Percentiles rank a stretch among this genome's conserved stretches.
Evolutionary conservation across 2,329 filamentous ascomycete species (phyloP).

Genomic region (Septoria linicola): DNA sequence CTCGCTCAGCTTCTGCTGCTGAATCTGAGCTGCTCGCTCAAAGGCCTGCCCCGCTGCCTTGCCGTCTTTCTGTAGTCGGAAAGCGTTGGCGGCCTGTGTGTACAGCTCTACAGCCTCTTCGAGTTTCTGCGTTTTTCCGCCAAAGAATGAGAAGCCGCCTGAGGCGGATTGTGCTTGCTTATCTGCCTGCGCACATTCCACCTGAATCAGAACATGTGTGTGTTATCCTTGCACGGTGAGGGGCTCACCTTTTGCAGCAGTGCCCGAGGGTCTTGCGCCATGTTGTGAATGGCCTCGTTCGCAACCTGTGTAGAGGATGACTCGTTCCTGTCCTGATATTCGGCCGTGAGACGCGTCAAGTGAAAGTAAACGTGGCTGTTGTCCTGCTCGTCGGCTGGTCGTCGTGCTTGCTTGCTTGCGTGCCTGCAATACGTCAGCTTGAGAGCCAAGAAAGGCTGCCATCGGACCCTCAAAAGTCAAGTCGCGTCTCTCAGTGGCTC

Average conservation of each 20-base stretch:
- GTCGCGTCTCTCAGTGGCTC: too few species aligned
- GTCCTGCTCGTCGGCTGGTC: too few species aligned
- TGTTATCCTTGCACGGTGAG: constrained; percentile 2
- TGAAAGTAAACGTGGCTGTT: background rate
- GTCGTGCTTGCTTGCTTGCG: too few species aligned
- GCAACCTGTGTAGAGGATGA: background rate
- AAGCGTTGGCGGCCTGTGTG: constrained; percentile 85
- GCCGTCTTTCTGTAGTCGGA: constrained; percentile 80
- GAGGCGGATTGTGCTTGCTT: constrained; percentile 73
- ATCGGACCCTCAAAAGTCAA: too few species aligned
- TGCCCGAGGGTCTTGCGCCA: constrained; percentile 75
- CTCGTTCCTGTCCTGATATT: too few species aligned
- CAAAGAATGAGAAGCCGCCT: constrained; percentile 86
- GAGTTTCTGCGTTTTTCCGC: constrained; percentile 81
- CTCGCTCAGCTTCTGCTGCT: constrained; percentile 78
- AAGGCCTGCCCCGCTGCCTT: constrained; percentile 84
- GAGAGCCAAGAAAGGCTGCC: too few species aligned
- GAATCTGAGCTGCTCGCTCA: constrained; percentile 77
- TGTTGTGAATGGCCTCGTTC: constrained; percentile 37
- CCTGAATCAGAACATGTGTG: constrained; percentile 7
- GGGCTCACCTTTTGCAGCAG: constrained; percentile 70
- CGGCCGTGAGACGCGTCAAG: too few species aligned
- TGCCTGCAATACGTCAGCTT: too few species aligned
- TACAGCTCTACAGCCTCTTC: constrained; percentile 87
- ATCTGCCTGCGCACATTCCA: constrained; percentile 66